Evolutionary conservation across 2,329 filamentous ascomycete genomes (phyloP), one percentile per base, ranked within the genome.

Genomic region (Diaporthe sp.): DNA sequence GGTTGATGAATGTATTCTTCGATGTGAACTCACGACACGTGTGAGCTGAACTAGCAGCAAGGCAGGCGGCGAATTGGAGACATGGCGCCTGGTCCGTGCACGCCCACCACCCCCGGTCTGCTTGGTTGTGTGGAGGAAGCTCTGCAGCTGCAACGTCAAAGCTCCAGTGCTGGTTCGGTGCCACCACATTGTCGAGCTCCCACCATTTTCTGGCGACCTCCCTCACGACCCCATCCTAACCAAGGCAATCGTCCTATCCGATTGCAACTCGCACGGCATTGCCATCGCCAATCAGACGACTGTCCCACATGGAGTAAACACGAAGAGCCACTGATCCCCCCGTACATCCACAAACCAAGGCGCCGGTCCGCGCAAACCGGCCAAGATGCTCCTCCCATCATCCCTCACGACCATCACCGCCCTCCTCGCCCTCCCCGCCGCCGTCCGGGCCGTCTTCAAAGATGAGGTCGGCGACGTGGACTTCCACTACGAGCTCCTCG

Each of bases 381-480:
- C 31, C 75, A 77, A 53, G 37, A 77, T 74, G 74, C 68, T 77
- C 51, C 53, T 77, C 60, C 76, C 72, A 19, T 60, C 65, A 46
- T 67, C 74, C 31, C 17, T 68, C 60, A 79, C 80, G 31, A 70
- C 78, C 58, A 75, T 81, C 62, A 75, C 84, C 60, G 75, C 70
- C 46, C 82, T 86, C 73, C 79, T 84, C 74, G 79, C 83, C 51
- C 83, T 92, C 80, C 86, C 87, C 79, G 83, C 87, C 80, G 81
- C 88, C 82, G 86, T 90, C 71, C 83, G 85, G 81, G 94, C 95
- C 78, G 92, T 98, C 76, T 98, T 95, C 86, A 89, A 91, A 79
- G 97, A 99, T 82, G 96, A 99, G 84, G 95, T 97, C 79, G 96
- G 93, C 86, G 90, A 95, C 80, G 91, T 97, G 83, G 97, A 99